A percentile compares a stretch with the other conserved stretches of the same genome.
Conservation (phyloP, 441 rosid genomes). For the Raphanus hybrid region DNA sequence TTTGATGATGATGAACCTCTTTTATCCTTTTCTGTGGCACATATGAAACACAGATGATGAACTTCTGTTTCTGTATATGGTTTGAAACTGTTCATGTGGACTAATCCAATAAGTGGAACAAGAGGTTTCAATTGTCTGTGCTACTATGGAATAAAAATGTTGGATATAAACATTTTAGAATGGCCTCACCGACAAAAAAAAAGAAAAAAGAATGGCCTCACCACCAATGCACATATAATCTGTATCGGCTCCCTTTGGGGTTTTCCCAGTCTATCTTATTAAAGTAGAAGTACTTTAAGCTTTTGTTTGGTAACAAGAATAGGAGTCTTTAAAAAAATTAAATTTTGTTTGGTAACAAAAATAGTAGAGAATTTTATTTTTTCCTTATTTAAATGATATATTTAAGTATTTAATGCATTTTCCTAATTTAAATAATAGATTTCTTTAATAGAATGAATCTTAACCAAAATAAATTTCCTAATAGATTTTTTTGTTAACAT, state of each 20-base stretch:
- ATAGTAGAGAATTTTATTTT: no score
- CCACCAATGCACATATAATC: not conserved
- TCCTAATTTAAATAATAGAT: no score
- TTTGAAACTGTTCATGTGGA: constrained; percentile 63
- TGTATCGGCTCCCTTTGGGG: not conserved
- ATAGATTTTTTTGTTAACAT: no score
- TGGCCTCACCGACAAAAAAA: not conserved
- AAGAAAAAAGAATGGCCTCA: not conserved
- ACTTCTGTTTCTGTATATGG: constrained; percentile 56
- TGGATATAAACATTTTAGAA: constrained; percentile 34
- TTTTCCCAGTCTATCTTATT: no score
- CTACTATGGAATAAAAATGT: constrained; percentile 58
- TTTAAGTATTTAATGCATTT: no score
- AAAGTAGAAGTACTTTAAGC: no score
- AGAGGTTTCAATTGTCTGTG: constrained; percentile 56
- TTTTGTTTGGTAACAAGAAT: no score
- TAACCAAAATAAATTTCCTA: no score
- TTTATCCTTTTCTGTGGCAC: not conserved
- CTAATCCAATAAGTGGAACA: constrained; percentile 74
- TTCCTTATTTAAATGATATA: no score
- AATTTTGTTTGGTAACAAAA: no score
- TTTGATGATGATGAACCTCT: not conserved
- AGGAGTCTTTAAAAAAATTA: no score
- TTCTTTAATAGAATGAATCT: no score
- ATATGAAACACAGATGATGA: constrained; percentile 53